Evolutionary conservation across 495 filamentous ascomycete species (phyloP), one percentile per base, ranked within the genome.

Genomic region (Neurospora sp.): DNA sequence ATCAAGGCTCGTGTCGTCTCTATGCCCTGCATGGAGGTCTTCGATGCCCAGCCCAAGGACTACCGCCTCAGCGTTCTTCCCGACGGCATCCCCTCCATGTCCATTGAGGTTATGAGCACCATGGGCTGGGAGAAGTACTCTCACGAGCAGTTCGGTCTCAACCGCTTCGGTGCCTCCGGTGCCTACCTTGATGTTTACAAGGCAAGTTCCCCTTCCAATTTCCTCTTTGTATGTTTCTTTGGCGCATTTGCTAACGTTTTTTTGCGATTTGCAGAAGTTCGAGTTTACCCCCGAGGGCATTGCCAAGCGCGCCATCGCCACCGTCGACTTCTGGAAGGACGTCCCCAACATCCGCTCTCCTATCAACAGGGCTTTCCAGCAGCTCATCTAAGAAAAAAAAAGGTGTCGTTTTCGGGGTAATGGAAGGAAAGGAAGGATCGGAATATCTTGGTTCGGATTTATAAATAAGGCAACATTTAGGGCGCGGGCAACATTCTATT

Each of bases 111-210:
- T 79, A 92, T 94, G 92, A 90, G 89, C 80, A 98, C 96, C 76
- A 83, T 87, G 86, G 95, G 95, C 74, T 99, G 96, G 96, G 95
- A 98, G 89, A 90, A 93, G 81, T 99, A 98, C 85, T 91, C 94
- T 71, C 94, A 99, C 83, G 96, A 99, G 89, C 96, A 99, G 85
- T 99, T 99, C 80, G 96, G 96, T 80, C 89, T 99, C 45, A 98
- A 99, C 90, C 89, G 96, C 79, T 99, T 99, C 83, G 96, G 96
- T 89, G 94, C 94, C 76, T 94, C 91, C 70, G 96, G 94, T 76
- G 90, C 96, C 74, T 99, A 98, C 86, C 96, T 97, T 90, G 89
- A 98, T 78, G 94, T 99, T 70, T 99, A 99, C 86, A 91, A 90
- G 87, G 93, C 92, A 89, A 83, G 89, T 85, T 22, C 18, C 70